Base-by-base conservation (phyloP, 2,329 filamentous ascomycete genomes). In the Penicillium sp. region DNA sequence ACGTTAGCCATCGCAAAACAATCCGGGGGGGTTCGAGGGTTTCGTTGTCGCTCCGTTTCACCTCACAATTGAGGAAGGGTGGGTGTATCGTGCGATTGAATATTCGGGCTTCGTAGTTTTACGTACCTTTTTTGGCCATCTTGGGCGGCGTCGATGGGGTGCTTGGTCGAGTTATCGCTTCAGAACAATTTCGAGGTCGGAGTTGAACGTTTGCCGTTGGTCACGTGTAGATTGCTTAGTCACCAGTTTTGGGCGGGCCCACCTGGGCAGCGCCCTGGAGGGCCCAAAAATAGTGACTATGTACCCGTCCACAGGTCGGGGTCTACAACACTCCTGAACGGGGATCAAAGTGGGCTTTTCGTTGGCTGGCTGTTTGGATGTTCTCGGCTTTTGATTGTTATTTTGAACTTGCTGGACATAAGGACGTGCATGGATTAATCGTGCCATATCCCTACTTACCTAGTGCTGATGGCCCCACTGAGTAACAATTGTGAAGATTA, bases 81-180 rank as follows among this genome's bases (percentile, higher is more conserved):
- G 10, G 17, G n/a, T 7, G 19, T 1, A 33, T 35, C 4, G 2
- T 33, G 11, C 11, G 19, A 37, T n/a, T 36, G 8, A 25, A 9
- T 1, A 16, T 2, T 22, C 2, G 16, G 17, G 7, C 3, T 41
- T 36, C 2, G 30, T 9, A 5, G 1, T 36, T 8, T 12, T 5
- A 55, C 46, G 14, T 38, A 55, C 53, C 53, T 64, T 63, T 64
- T 49, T 64, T 64, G 47, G 62, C 62, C 62, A 64, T 64, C 58
- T 61, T 64, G 59, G 42, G 57, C 55, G 55, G 59, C 42, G 58
- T 63, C 57, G 51, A 51, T 44, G 33, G 33, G 33, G 31, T 43
- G 28, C 45, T 38, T 60, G 46, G 50, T 43, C 55, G 50, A 58
- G 48, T 53, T 52, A 55, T 58, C 56, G 49, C 55, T 60, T 42